phyloP scores from a whole-genome alignment of 2,329 filamentous ascomycete species.

The Ilyonectria mors-panacis region DNA sequence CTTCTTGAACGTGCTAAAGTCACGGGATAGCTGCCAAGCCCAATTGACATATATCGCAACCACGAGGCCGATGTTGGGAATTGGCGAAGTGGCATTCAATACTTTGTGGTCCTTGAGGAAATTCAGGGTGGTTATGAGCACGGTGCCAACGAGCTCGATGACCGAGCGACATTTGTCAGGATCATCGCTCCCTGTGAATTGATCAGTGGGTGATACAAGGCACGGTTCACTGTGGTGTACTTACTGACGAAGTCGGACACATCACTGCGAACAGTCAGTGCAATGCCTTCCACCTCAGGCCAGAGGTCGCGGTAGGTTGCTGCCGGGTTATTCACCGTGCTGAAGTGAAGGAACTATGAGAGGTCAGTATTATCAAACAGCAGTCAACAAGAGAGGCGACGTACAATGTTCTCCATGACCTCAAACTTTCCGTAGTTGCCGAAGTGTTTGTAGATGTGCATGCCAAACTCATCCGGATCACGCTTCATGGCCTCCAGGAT shows the following conservation, averaged over 20 bases:
- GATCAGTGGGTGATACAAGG: background rate
- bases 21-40: background rate
- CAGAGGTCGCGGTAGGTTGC: constrained; percentile 38
- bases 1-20: constrained; percentile 7
- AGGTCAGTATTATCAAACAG: background rate
- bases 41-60: constrained; percentile 35
- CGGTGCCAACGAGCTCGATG: constrained; percentile 34
- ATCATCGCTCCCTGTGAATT: constrained; percentile 28
- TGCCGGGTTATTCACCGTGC: constrained; percentile 29
- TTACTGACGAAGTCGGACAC: constrained; percentile 29
- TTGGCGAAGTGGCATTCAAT: constrained; percentile 33
- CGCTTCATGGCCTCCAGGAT: constrained; percentile 36
- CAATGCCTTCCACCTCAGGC: constrained; percentile 43
- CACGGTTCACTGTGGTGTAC: background rate
- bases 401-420: constrained; percentile 56
- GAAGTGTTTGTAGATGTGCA: constrained; percentile 62
- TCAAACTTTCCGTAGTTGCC: constrained; percentile 58
- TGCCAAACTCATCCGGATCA: constrained; percentile 56
- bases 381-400: constrained; percentile 10
- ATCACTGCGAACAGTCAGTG: constrained; percentile 27
- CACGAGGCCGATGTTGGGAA: constrained; percentile 37
- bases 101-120: constrained; percentile 30
- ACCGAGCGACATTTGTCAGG: background rate
- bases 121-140: constrained; percentile 32
- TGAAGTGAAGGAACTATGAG: constrained; percentile 54